Conservation (phyloP, 2,329 filamentous ascomycete species). For the Lachnellula subtilissima region DNA sequence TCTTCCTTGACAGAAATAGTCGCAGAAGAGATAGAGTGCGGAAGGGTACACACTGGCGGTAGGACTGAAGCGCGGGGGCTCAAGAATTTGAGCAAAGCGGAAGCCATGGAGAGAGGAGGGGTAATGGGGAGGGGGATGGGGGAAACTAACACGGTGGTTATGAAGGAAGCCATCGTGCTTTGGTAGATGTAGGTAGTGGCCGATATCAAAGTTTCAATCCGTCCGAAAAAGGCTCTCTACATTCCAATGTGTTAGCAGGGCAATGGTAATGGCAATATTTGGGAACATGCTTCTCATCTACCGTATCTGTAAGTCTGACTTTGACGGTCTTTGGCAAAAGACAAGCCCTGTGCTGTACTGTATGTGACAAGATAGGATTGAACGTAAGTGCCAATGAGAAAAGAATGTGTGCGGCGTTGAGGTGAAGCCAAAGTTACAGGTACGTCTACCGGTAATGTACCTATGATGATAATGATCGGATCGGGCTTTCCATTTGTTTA, state of each 20-base stretch:
- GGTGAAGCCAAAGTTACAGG: too few species aligned
- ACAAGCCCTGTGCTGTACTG: too few species aligned
- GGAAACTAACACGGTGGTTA: slow-evolving; percentile 72
- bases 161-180: slow-evolving; percentile 66
- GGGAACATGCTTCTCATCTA: background rate
- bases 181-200: slow-evolving; percentile 1
- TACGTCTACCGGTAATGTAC: too few species aligned
- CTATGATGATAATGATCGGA: too few species aligned
- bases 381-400: too few species aligned
- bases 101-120: slow-evolving; percentile 18
- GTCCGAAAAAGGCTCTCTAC: slow-evolving; percentile 9
- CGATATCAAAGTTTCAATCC: background rate
- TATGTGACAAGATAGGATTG: too few species aligned
- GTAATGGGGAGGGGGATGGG: slow-evolving; percentile 27
- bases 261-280: slow-evolving; percentile 4
- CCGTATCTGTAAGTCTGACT: too few species aligned
- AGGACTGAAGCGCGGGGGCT: slow-evolving; percentile 16
- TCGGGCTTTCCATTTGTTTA: too few species aligned
- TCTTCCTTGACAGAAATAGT: slow-evolving; percentile 14
- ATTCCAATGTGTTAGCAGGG: slow-evolving; percentile 29
- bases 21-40: slow-evolving; percentile 28
- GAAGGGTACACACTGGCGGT: slow-evolving; percentile 25
- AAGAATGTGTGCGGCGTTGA: too few species aligned
- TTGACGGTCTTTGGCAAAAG: too few species aligned
- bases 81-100: slow-evolving; percentile 34